Conservation (phyloP, 345 rosid genomes). For the Pugionium cornutum region DNA sequence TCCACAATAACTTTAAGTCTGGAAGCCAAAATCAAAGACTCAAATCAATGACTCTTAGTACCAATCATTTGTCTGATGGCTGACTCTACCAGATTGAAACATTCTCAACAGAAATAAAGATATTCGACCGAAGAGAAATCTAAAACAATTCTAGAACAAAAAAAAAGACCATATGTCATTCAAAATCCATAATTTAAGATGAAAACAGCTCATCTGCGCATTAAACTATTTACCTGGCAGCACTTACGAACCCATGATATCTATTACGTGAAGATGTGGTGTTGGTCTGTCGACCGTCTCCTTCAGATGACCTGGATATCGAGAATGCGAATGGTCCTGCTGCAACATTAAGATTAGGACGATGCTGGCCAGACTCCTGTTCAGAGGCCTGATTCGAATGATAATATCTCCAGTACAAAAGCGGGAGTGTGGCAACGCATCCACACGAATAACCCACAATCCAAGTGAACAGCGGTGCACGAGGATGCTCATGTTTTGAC, state of each 20-base stretch:
- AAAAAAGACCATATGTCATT: not conserved
- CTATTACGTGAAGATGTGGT: slow-evolving; percentile 58
- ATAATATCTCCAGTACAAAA: slow-evolving; percentile 84
- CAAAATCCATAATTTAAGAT: not conserved
- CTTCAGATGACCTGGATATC: slow-evolving; percentile 66
- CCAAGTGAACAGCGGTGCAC: slow-evolving; percentile 77
- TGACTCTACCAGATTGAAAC: not conserved
- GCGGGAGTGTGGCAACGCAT: slow-evolving; percentile 84
- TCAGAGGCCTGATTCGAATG: slow-evolving; percentile 67
- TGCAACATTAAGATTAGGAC: slow-evolving; percentile 67
- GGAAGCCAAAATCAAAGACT: slow-evolving; percentile 32
- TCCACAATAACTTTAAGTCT: slow-evolving; percentile 84
- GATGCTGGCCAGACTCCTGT: slow-evolving; percentile 67
- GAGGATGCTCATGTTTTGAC: slow-evolving; percentile 81
- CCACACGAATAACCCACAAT: slow-evolving; percentile 91
- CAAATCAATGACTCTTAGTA: slow-evolving; percentile 16
- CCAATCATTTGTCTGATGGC: not conserved
- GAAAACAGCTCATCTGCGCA: not conserved
- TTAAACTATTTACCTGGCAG: slow-evolving; percentile 55
- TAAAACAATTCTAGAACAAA: not conserved
- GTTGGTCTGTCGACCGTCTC: slow-evolving; percentile 54
- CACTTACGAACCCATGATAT: slow-evolving; percentile 50
- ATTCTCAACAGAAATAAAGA: not conserved
- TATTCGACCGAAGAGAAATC: not conserved
- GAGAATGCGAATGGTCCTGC: slow-evolving; percentile 79